phyloP scores from a whole-genome alignment of 805 yeast genomes.

The Metschnikowia lunata region DNA sequence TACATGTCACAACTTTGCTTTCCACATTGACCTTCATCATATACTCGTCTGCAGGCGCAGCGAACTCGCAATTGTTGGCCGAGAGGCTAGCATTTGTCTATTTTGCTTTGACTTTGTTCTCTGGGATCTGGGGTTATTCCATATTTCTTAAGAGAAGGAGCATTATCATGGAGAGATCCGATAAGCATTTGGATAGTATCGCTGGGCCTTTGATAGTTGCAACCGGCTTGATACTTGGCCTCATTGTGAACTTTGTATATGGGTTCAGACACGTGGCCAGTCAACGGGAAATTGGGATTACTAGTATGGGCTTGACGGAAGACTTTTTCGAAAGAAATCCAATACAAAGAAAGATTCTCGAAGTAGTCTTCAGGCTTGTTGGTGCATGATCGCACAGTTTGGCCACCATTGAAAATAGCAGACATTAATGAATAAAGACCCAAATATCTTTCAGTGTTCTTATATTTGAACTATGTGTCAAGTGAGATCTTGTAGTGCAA shows the following conservation, averaged over 20 bases:
- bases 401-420: not conserved
- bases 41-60: slow-evolving; percentile 65
- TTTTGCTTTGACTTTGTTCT: slow-evolving; percentile 75
- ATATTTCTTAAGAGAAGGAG: slow-evolving; percentile 68
- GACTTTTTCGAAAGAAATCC: slow-evolving; percentile 31
- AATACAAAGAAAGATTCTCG: slow-evolving; percentile 32
- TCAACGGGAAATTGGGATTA: slow-evolving; percentile 13
- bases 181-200: slow-evolving; percentile 83
- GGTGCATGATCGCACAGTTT: slow-evolving; percentile 10
- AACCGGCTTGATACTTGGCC: slow-evolving; percentile 58
- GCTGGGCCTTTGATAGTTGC: slow-evolving; percentile 85
- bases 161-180: slow-evolving; percentile 75
- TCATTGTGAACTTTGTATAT: slow-evolving; percentile 66
- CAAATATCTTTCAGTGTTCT: too few relatives aligned
- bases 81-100: slow-evolving; percentile 70
- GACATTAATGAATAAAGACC: too few relatives aligned
- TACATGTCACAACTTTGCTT: slow-evolving; percentile 79
- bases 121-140: slow-evolving; percentile 86
- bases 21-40: slow-evolving; percentile 82
- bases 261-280: slow-evolving; percentile 41
- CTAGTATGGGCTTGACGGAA: slow-evolving; percentile 22
- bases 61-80: slow-evolving; percentile 64
- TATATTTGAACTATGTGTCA: too few relatives aligned
- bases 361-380: slow-evolving; percentile 28
- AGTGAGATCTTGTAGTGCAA: too few relatives aligned